Evolutionary conservation across 2,329 filamentous ascomycete genomes (phyloP), one percentile per base, ranked within the genome.

Genomic region (Diaporthe destruens): DNA sequence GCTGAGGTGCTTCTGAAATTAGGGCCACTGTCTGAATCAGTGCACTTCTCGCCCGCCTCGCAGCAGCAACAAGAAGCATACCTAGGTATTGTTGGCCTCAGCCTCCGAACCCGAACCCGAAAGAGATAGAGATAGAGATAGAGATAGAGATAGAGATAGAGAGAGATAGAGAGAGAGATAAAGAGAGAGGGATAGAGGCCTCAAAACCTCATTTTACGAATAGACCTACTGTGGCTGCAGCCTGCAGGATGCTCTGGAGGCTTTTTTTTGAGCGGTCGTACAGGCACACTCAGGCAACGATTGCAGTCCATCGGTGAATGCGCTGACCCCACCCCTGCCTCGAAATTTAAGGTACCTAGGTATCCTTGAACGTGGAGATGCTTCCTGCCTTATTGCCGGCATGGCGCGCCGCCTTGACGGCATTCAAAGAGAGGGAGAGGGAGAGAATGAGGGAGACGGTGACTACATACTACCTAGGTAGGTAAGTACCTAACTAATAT

Each of bases 1-100:
- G 61, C 61, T 65, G 61, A 65, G 61, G 61, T 44, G 61, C 44
- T 65, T 65, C 44, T 65, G 61, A 65, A 65, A 65, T 65, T 65
- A 65, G 61, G 61, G 61, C 44, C 47, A 65, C 23, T 51, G 61
- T 65, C 49, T 65, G 61, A 65, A 65, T 65, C 61, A 65, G 44
- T 36, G 39, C 57, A 39, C 44, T n/a, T 29, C 20, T 65, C 44
- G 44, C 61, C 61, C 20, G 32, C 61, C 44, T 65, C 32, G 61
- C 29, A 29, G 61, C 61, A 51, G 29, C 61, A 36, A 6, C 53
- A 55, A n/a, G n/a, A n/a, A n/a, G n/a, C n/a, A n/a, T n/a, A n/a
- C n/a, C n/a, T n/a, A n/a, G n/a, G n/a, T n/a, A n/a, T 44, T 23
- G 56, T 34, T 49, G 57, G 57, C 57, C 57, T 63, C 57, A 25